A percentile compares a stretch with the other conserved stretches of the same genome.
These are phyloP conservation scores for Oidiodendron maius DNA, from an alignment of 495 filamentous ascomycete species.

Conservation along the genomic window DNA sequence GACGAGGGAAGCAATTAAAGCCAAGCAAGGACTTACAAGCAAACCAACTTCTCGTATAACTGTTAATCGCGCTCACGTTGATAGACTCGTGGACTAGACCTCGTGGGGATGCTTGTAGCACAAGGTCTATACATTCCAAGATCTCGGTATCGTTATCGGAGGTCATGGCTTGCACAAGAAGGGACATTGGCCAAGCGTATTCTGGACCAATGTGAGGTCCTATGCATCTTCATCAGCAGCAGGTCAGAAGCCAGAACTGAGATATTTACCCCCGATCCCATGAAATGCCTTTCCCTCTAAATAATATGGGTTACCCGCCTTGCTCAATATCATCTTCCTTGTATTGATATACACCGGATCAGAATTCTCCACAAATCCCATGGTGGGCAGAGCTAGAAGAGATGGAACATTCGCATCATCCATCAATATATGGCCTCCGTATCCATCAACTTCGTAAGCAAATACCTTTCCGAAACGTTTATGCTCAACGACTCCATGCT, in stretches of 20 bases:
- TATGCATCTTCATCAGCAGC: conserved; percentile 11
- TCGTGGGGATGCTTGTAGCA: conserved; percentile 64
- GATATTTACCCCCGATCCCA: conserved; percentile 72
- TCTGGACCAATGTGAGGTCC: conserved; percentile 68
- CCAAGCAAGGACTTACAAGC: conserved; percentile 50
- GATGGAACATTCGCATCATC: conserved; percentile 97
- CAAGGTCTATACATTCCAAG: conserved; percentile 56
- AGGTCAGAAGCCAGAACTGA: too few species aligned
- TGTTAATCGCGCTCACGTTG: conserved; percentile 65
- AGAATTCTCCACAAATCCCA: conserved; percentile 68
- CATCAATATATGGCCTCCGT: conserved; percentile 87
- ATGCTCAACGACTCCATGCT: conserved; percentile 85
- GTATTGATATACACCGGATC: conserved; percentile 84
- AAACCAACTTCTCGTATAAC: conserved; percentile 86
- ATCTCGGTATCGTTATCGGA: conserved; percentile 86
- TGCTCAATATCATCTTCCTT: conserved; percentile 79
- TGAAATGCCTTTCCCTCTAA: conserved; percentile 71
- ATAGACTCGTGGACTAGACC: conserved; percentile 92
- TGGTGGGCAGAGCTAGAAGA: conserved; percentile 74
- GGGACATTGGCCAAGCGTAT: conserved; percentile 96
- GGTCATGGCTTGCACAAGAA: conserved; percentile 87
- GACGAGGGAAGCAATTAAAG: not conserved
- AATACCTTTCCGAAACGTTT: conserved; percentile 83
- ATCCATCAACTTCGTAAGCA: conserved; percentile 95
- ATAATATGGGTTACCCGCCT: conserved; percentile 82